Conservation (phyloP, 2,329 filamentous ascomycete genomes). For the Neocatenulostroma microsporum region DNA sequence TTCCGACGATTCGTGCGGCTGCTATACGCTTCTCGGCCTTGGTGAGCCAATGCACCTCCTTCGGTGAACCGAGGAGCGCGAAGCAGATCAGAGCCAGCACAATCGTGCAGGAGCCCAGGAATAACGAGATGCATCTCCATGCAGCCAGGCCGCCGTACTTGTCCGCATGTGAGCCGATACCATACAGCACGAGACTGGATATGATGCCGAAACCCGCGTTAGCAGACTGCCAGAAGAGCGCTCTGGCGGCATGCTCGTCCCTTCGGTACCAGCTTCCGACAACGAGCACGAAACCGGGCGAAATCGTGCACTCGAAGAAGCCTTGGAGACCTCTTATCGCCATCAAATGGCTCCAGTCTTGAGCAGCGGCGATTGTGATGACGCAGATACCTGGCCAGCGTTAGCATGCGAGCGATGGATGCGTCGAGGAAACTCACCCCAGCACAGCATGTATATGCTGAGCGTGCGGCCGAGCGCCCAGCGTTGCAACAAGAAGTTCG, state of each 20-base stretch:
- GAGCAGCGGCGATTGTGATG: slow-evolving; percentile 24
- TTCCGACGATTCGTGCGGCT: slow-evolving; percentile 23
- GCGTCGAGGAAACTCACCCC: slow-evolving; percentile 15
- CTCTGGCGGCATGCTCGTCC: slow-evolving; percentile 29
- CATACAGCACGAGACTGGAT: slow-evolving; percentile 17
- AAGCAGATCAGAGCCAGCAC: slow-evolving; percentile 23
- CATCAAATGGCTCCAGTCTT: slow-evolving; percentile 31
- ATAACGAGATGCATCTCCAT: slow-evolving; percentile 25
- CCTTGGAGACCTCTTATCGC: slow-evolving; percentile 30
- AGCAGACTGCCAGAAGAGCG: slow-evolving; percentile 32
- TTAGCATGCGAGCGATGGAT: background rate
- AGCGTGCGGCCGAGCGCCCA: slow-evolving; percentile 31
- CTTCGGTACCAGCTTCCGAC: slow-evolving; percentile 30
- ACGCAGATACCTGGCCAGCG: slow-evolving; percentile 18
- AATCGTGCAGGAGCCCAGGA: slow-evolving; percentile 21
- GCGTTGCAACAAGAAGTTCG: slow-evolving; percentile 29
- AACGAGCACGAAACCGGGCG: slow-evolving; percentile 30
- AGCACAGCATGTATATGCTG: slow-evolving; percentile 30
- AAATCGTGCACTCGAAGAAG: slow-evolving; percentile 34
- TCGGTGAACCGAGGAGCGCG: slow-evolving; percentile 21
- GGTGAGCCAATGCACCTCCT: slow-evolving; percentile 23
- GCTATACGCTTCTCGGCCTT: slow-evolving; percentile 22
- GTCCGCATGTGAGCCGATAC: slow-evolving; percentile 14
- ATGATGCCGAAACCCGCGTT: slow-evolving; percentile 31
- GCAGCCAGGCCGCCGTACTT: slow-evolving; percentile 19